Base-by-base conservation (phyloP, 495 filamentous ascomycete species). In the Aspergillus funiculosus region DNA sequence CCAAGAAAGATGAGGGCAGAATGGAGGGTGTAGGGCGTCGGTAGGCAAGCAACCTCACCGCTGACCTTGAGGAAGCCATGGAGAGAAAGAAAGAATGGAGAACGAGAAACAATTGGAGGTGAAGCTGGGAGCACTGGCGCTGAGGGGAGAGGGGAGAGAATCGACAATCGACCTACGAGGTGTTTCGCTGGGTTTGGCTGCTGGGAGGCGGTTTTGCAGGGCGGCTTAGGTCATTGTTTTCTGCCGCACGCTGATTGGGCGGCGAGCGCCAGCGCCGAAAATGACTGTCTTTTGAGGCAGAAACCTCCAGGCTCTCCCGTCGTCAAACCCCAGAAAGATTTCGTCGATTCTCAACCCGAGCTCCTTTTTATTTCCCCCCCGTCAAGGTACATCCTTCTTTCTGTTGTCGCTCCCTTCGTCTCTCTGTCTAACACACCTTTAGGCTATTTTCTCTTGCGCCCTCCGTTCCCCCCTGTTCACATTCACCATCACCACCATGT, bases 401-500 rank as follows among this genome's bases (percentile, higher is more conserved):
- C 19, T 10, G 3, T 19, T 40, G 5, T 10, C 20, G 0, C 11
- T 34, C 2, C 26, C n/a, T 14, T 1, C 27, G 1, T 17, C 11
- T 24, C 3, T 20, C 26, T 14, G 7, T 20, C 37, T 48, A 26
- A 48, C 9, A 1, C 14, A 0, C 13, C 0, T 29, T 9, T 34
- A 39, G 45, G 20, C 29, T 27, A 29, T 25, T 25, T 48, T 20
- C 57, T 56, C 50, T 59, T 56, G 40, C 20, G 26, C 22, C 55
- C 50, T 54, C 32, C 27, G n/a, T n/a, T 53, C 27, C 8, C 20
- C 27, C 17, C 27, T 49, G n/a, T n/a, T n/a, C n/a, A n/a, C n/a
- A n/a, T n/a, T n/a, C n/a, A 18, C 19, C 27, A 25, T 44, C 43
- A 36, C 54, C 72, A 83, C 45, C 27, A 96, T 96, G 90, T 86